Evolutionary conservation across 2,329 filamentous ascomycete species (phyloP), one percentile per base, ranked within the genome.

Genomic region (Microthyrium microscopicum): DNA sequence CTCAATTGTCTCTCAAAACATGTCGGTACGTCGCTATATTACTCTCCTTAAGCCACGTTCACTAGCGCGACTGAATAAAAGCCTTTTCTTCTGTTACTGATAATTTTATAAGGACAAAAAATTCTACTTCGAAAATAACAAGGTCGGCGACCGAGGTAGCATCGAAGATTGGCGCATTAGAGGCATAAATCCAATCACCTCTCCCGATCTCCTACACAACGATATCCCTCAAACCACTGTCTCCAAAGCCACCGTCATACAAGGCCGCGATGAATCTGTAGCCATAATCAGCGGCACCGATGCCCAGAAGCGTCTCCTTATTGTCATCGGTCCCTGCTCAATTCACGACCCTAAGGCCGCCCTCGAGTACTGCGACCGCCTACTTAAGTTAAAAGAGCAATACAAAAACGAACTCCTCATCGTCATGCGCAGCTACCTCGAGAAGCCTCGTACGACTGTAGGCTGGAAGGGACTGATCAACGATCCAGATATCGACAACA

Each of bases 391-490:
- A 48, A 85, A 87, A 58, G 72, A 85, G 53, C 89, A 91, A 63
- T 77, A 93, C 63, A 70, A 79, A 54, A 70, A 85, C 49, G 83
- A 95, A 52, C 69, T 98, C 24, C 68, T 91, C 46, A 89, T 98
- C 45, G 78, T 98, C 40, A 98, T 98, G 89, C 80, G 89, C 46
- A 81, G 83, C 42, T 98, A 98, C 70, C 73, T 98, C 39, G 89
- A 98, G 68, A 98, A 98, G 68, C 89, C 89, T 16, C 76, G 89
- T 42, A 98, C 89, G 19, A 98, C 89, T 0, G 83, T 98, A 19
- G 89, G 89, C 45, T 98, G 89, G 89, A 98, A 98, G 65, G 89
- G 89, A 31, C 64, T 98, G 47, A 92, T 98, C 63, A 95, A 98
- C 55, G 89, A 98, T 58, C 89, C 89, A 2, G 87, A 95, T 51